Evolutionary conservation across 2,329 filamentous ascomycete species (phyloP), one percentile per base, ranked within the genome.

Genomic region (Aspergillus tamarii): DNA sequence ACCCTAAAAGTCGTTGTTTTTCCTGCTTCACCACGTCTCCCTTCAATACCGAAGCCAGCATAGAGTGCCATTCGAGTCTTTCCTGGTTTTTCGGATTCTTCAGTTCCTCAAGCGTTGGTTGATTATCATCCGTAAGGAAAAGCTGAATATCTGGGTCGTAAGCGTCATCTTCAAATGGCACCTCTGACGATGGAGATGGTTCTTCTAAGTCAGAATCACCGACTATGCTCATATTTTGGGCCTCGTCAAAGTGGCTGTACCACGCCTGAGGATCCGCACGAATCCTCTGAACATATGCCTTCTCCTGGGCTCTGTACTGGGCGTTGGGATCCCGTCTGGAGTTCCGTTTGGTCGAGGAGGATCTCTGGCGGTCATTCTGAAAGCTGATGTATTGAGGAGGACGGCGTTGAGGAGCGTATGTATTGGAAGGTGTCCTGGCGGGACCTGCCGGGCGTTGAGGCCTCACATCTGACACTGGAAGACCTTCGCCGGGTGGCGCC

Each of bases 21-120:
- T 99, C 95, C 78, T 99, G 95, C 72, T 93, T 92, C 63, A 99
- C 94, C 10, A 99, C 95, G 77, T 99, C 95, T 68, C 95, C 95
- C 1, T 94, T 97, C 69, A 99, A 82, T 4, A 99, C 95, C 16
- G 94, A 96, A 64, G 94, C 92, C 62, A 99, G 82, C 95, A 99
- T 99, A 3, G 93, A 93, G 79, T 99, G 94, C 95, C 95, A 99
- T 79, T 99, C 95, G 28, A 99, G 83, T 52, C 94, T 86, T 78
- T 98, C 95, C 65, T 94, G 87, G 74, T 94, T 97, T 67, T 89
- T 88, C 1, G 93, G 91, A 71, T 97, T 91, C 77, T 91, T 91
- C 59, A 98, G 80, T 76, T 99, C 95, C 73, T 98, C 95, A 28
- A 92, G 85, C 4, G 92, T 95, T 0, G 94, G 94, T 72, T 95